Conservation (phyloP, 257 asterid species). For the Ophiorrhiza pumila region DNA sequence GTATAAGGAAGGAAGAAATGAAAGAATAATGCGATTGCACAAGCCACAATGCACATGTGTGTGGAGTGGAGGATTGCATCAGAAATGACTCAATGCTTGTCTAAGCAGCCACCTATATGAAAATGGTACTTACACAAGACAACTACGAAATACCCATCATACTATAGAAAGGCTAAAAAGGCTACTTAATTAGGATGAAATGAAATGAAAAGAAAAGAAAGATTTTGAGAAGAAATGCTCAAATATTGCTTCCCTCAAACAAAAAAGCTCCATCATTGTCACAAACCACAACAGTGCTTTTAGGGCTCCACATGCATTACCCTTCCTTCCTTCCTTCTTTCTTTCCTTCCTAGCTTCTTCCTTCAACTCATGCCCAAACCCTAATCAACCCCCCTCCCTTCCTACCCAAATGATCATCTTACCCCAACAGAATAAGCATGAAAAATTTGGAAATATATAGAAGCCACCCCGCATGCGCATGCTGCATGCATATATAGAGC, state of each 20-base stretch:
- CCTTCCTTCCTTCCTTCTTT: constrained; percentile 9
- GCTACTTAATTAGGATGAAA: constrained; percentile 24
- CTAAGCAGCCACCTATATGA: constrained; percentile 54
- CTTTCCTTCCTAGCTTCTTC: background rate
- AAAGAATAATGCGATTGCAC: too few relatives aligned
- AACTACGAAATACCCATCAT: constrained; percentile 64
- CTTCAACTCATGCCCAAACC: background rate
- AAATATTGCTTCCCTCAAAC: constrained; percentile 20
- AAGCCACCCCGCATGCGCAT: too few relatives aligned
- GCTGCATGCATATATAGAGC: too few relatives aligned
- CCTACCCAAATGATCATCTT: constrained; percentile 17
- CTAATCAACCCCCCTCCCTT: background rate
- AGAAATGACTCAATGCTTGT: constrained; percentile 61
- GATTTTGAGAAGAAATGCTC: constrained; percentile 10
- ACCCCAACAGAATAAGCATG: constrained; percentile 23
- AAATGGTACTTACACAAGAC: constrained; percentile 45
- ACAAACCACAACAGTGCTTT: constrained; percentile 24
- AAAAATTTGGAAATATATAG: constrained; percentile 1
- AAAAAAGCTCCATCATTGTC: constrained; percentile 17
- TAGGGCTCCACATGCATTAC: constrained; percentile 33
- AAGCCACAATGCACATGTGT: too few relatives aligned
- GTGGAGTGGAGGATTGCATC: constrained; percentile 44
- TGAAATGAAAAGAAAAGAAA: constrained; percentile 15
- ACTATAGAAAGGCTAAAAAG: constrained; percentile 44
- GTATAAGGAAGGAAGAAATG: too few relatives aligned